phyloP scores from a whole-genome alignment of 257 asterid genomes.

The Solanum arcanum region DNA sequence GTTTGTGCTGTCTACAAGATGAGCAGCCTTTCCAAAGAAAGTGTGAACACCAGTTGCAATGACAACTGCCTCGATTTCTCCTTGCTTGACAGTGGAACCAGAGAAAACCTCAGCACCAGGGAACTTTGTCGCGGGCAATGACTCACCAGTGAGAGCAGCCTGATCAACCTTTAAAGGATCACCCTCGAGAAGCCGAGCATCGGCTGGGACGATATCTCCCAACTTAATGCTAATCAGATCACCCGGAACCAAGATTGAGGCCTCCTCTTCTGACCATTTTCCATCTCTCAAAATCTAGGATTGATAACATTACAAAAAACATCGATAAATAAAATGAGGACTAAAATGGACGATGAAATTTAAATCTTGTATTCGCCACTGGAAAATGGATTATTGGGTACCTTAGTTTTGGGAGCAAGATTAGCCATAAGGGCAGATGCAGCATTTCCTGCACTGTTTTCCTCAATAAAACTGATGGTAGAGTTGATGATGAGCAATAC shows the following conservation, averaged over 20 bases:
- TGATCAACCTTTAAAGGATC: conserved; percentile 88
- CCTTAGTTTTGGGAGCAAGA: conserved; percentile 92
- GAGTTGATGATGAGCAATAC: conserved; percentile 72
- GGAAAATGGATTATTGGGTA: not conserved
- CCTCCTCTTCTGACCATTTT: conserved; percentile 73
- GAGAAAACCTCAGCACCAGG: conserved; percentile 77
- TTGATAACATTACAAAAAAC: not conserved
- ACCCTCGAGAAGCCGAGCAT: conserved; percentile 88
- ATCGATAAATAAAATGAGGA: not conserved
- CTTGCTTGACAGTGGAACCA: conserved; percentile 94
- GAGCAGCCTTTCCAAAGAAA: conserved; percentile 96
- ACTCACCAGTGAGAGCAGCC: conserved; percentile 83
- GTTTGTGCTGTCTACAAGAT: conserved; percentile 91
- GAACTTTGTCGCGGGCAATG: conserved; percentile 68
- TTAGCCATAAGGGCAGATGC: conserved; percentile 95
- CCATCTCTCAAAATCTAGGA: conserved; percentile 75
- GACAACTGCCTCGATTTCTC: conserved; percentile 81
- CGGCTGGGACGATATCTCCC: conserved; percentile 89
- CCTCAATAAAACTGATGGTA: conserved; percentile 74
- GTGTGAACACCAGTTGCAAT: conserved; percentile 95
- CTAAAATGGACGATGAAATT: not conserved
- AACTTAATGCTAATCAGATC: conserved; percentile 81
- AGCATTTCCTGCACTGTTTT: conserved; percentile 81
- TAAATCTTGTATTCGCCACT: rapidly evolving
- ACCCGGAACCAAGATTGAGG: conserved; percentile 81